Evolutionary conservation across 2,329 filamentous ascomycete genomes (phyloP).

Genomic region (Phaeosphaeriaceae sp.): DNA sequence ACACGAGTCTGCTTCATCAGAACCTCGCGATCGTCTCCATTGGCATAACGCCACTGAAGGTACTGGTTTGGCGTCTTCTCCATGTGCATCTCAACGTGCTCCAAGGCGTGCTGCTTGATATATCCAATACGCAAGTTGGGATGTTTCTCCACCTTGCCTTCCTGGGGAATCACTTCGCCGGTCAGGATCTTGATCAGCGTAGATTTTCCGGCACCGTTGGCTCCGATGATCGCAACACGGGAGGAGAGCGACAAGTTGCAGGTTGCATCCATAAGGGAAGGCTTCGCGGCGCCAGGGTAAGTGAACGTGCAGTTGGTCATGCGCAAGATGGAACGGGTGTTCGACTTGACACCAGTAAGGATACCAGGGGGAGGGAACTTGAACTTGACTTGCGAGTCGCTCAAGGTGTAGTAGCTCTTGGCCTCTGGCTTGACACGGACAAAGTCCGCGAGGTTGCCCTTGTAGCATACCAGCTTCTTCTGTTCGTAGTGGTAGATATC

Average conservation of each 20-base stretch:
- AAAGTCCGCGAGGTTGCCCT: conserved; percentile 82
- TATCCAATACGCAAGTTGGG: conserved; percentile 98
- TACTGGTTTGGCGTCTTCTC: conserved; percentile 99
- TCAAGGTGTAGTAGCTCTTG: conserved; percentile 97
- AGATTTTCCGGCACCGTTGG: conserved; percentile 97
- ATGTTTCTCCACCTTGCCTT: conserved; percentile 94
- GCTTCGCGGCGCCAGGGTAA: conserved; percentile 90
- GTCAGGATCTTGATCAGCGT: conserved; percentile 98
- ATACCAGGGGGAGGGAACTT: conserved; percentile 98
- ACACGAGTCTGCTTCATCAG: conserved; percentile 97
- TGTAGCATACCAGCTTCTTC: conserved; percentile 92
- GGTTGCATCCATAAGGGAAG: conserved; percentile 86
- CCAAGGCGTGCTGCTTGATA: conserved; percentile 98
- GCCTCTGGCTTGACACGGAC: conserved; percentile 91
- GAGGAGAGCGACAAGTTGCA: conserved; percentile 88
- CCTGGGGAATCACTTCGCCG: conserved; percentile 83
- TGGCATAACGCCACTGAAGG: conserved; percentile 96
- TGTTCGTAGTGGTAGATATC: conserved; percentile 99
- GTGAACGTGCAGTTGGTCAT: conserved; percentile 92
- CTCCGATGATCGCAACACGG: conserved; percentile 93
- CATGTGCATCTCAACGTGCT: conserved; percentile 99
- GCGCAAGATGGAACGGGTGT: conserved; percentile 90
- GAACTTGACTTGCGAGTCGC: conserved; percentile 87
- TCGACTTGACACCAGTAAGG: conserved; percentile 91
- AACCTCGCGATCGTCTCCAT: conserved; percentile 96